Base-by-base conservation (phyloP, 108 stramenopile genomes). In the Pseudonitzschia delicatissima region DNA sequence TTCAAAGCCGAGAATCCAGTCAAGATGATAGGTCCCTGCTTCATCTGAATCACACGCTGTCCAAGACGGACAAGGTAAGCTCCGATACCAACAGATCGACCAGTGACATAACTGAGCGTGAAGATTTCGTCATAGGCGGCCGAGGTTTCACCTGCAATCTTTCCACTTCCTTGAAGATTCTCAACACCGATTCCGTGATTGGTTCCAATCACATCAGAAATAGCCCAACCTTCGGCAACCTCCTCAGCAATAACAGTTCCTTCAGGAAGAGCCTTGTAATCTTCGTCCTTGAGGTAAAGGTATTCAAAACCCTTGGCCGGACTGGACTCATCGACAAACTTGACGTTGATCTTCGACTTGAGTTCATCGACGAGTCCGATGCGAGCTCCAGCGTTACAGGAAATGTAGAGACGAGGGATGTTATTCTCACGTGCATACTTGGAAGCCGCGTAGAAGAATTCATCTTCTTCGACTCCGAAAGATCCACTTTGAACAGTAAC, bases 141-240 rank as follows among this genome's bases (percentile, higher is more conserved):
- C 21, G 95, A 96, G 17, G 98, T 98, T 52, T 96, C 96, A 44
- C 98, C 98, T n/a, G 98, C 98, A 79, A 98, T 98, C 87, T 95
- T 96, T 59, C 98, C 98, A 77, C 89, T 91, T 36, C 98, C 98
- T 64, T 92, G 91, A 23, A 98, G 78, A 71, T 98, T 98, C 88
- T 98, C 98, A 64, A 98, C 98, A 60, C 98, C 98, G 73, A 98
- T 97, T 29, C 96, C 96, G 65, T 98, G 87, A 35, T 78, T 77
- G 21, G 86, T 90, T 68, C 98, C 98, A 71, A 98, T 98, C 69
- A 98, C 91, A 70, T 96, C 96, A 51, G 82, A 76, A 48, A 98
- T 77, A 7, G 88, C 92, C 90, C 89, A 96, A 17, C 94, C 95
- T 68, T 95, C 93, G 44, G 67, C 62, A 44, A 85, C 84, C 84